A percentile compares a stretch with the other conserved stretches of the same genome.
These are phyloP conservation scores for Trichoderma hamatum DNA, from an alignment of 2,329 filamentous ascomycete species.

Conservation along the genomic window DNA sequence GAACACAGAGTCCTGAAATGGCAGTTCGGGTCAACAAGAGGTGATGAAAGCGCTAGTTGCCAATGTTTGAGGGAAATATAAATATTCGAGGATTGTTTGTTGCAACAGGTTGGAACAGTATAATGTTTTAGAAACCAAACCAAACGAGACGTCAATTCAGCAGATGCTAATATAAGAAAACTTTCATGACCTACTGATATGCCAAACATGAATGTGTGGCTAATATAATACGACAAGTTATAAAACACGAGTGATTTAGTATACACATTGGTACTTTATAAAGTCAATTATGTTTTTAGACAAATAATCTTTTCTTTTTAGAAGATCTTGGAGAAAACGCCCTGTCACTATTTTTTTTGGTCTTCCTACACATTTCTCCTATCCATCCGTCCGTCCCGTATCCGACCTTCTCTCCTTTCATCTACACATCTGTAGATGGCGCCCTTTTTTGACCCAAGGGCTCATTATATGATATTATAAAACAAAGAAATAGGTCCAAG, in stretches of 20 bases:
- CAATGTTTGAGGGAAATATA: too few species aligned
- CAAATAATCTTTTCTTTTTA: neutral
- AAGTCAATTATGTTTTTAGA: neutral
- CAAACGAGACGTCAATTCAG: too few species aligned
- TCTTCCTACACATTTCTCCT: neutral
- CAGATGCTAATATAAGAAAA: too few species aligned
- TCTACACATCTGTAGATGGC: neutral
- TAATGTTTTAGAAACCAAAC: too few species aligned
- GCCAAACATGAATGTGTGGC: neutral
- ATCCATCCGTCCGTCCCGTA: slow-evolving; percentile 6
- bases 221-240: neutral
- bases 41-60: too few species aligned
- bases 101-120: too few species aligned
- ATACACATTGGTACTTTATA: neutral
- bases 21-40: too few species aligned
- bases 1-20: too few species aligned
- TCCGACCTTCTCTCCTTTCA: neutral
- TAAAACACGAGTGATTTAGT: neutral
- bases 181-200: neutral
- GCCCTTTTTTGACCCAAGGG: neutral
- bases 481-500: neutral
- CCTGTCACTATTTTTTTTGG: neutral
- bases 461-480: slow-evolving; percentile 15
- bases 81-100: too few species aligned
- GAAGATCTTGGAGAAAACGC: neutral